Base-by-base conservation (phyloP, 2,329 filamentous ascomycete genomes). In the Fusarium sp. region DNA sequence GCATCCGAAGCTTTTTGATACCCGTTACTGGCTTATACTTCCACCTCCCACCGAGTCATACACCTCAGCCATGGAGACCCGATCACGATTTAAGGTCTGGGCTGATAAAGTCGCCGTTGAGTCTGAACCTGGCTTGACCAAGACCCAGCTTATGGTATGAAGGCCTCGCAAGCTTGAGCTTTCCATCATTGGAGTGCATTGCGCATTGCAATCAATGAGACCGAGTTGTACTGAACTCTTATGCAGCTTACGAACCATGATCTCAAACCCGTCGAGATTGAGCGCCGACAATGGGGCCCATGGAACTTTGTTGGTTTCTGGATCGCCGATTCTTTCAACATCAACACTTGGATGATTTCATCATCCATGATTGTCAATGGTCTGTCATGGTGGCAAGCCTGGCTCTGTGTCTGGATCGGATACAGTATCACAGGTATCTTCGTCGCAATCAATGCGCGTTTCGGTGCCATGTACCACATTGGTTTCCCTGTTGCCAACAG, bases 291-390 rank as follows among this genome's bases (percentile, higher is more conserved):
- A 88, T 98, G 95, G 95, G 91, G 91, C 24, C 85, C 92, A 36
- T 94, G 93, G 90, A 97, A 97, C 82, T 98, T 95, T 80, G 92
- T 97, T 45, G 93, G 90, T 20, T 96, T 96, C 80, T 96, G 94
- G 94, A 89, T 96, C 78, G 92, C 93, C 36, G 93, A 96, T 83
- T 93, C 90, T 1, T 94, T 95, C 85, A 96, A 96, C 81, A 94
- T 96, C 80, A 96, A 96, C 82, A 96, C 94, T 4, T 97, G 94
- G 95, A 97, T 97, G 94, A 96, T 97, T 72, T 93, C 93, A 0
- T 94, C 93, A 3, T 91, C 93, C 42, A 95, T 94, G 89, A 94
- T 97, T 39, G 89, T 92, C 3, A 86, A 84, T 54, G 94, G 94
- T 18, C 86, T 97, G 28, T 94, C 93, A 13, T 97, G 94, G 94